Conservation (phyloP, 306 rosid species). For the Ormosia semicastrata region DNA sequence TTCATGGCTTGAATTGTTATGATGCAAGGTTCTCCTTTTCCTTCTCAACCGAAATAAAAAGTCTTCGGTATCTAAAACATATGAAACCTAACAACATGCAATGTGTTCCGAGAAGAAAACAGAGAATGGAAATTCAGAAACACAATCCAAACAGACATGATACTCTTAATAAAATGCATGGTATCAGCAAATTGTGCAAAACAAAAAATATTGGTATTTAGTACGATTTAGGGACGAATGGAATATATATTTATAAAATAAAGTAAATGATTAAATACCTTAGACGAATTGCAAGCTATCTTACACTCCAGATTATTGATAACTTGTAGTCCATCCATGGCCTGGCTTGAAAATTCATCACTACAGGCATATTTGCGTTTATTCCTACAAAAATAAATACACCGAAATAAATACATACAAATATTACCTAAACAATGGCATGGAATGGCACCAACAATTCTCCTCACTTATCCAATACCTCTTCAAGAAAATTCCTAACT, state of each 20-base stretch:
- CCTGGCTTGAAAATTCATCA: conserved; percentile 71
- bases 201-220: neutral
- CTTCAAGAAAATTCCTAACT: conserved; percentile 76
- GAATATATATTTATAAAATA: neutral
- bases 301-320: conserved; percentile 95
- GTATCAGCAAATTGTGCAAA: neutral
- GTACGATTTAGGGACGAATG: neutral
- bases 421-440: conserved; percentile 17
- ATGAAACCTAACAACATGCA: conserved; percentile 72
- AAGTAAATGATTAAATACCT: conserved; percentile 50
- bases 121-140: conserved; percentile 27
- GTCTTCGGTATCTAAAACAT: conserved; percentile 98
- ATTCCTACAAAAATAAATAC: conserved; percentile 57
- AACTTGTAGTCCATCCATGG: conserved; percentile 71
- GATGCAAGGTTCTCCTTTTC: conserved; percentile 51
- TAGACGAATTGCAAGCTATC: conserved; percentile 90
- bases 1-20: conserved; percentile 44
- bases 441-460: conserved; percentile 19
- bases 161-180: conserved; percentile 12
- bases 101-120: conserved; percentile 26
- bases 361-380: conserved; percentile 50
- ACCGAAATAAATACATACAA: conserved; percentile 22
- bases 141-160: neutral
- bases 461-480: conserved; percentile 54
- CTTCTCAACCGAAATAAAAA: conserved; percentile 58